Percentiles rank a stretch among this genome's conserved stretches.
Evolutionary conservation across 1,284 basidiomycete genomes (phyloP).

Genomic region (Neotropicomus parvogracilis): DNA sequence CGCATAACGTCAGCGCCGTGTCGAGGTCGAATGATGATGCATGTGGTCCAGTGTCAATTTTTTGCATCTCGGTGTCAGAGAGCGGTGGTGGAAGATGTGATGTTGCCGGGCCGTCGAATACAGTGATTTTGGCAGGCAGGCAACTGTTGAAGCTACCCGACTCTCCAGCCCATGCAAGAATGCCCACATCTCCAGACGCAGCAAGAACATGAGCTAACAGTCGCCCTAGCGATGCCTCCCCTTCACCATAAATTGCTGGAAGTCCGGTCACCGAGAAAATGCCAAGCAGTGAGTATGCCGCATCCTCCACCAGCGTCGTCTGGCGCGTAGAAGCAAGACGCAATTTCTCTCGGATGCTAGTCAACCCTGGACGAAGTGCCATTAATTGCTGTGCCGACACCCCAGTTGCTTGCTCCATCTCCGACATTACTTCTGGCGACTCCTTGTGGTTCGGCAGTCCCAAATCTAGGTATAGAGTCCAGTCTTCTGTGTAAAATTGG

Average conservation of each 20-base stretch:
- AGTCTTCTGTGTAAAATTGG: background rate
- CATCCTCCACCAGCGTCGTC: background rate
- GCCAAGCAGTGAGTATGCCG: background rate
- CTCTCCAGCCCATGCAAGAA: constrained; percentile 1
- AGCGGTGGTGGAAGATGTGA: background rate
- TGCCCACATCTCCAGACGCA: background rate
- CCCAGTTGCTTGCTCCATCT: background rate
- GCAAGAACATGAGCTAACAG: background rate
- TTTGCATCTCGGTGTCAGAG: background rate
- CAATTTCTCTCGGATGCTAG: background rate
- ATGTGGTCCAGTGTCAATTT: background rate
- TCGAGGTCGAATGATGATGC: background rate
- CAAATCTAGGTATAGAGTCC: background rate
- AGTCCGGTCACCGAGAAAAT: background rate
- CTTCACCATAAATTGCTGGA: background rate
- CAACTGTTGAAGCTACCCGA: background rate
- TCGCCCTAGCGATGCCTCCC: background rate
- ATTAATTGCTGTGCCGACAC: background rate
- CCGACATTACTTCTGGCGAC: background rate
- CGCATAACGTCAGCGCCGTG: background rate
- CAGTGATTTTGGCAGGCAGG: background rate
- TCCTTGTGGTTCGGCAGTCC: background rate
- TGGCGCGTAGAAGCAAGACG: background rate
- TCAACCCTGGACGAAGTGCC: background rate
- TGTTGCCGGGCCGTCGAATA: background rate